Evolutionary conservation across 305 asterid genomes (phyloP).

Genomic region (Solanum hybrid): DNA sequence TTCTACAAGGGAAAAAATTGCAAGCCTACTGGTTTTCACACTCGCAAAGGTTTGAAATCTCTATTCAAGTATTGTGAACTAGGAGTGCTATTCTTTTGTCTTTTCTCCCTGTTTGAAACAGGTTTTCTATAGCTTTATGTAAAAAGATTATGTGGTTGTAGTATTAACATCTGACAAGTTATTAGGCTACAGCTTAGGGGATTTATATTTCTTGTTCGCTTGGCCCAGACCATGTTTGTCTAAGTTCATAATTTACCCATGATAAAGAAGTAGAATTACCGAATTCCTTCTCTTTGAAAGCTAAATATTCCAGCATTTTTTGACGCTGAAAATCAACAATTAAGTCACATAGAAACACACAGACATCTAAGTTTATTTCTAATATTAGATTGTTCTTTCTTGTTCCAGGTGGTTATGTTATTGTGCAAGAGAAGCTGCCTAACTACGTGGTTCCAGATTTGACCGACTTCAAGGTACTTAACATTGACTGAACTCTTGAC

Average conservation of each 20-base stretch:
- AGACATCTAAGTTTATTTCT: neutral
- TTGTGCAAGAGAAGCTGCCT: constrained; percentile 74
- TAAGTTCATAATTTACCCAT: neutral
- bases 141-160: neutral
- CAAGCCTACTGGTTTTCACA: constrained; percentile 85
- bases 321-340: neutral
- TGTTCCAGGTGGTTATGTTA: constrained; percentile 69
- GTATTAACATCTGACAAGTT: neutral
- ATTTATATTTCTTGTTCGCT: neutral
- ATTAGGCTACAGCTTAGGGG: neutral
- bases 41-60: constrained; percentile 57
- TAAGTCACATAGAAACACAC: neutral
- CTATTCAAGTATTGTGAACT: neutral
- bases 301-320: neutral
- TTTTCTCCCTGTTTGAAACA: neutral
- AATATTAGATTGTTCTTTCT: neutral
- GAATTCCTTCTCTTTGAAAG: neutral
- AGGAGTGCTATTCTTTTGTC: neutral
- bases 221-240: neutral
- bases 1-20: constrained; percentile 79
- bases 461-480: constrained; percentile 67
- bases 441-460: constrained; percentile 76
- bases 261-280: neutral
- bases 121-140: neutral
- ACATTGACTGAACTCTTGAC: neutral